Conservation (phyloP, 179 eudicot genomes). For the Monotropa hypopitys region DNA sequence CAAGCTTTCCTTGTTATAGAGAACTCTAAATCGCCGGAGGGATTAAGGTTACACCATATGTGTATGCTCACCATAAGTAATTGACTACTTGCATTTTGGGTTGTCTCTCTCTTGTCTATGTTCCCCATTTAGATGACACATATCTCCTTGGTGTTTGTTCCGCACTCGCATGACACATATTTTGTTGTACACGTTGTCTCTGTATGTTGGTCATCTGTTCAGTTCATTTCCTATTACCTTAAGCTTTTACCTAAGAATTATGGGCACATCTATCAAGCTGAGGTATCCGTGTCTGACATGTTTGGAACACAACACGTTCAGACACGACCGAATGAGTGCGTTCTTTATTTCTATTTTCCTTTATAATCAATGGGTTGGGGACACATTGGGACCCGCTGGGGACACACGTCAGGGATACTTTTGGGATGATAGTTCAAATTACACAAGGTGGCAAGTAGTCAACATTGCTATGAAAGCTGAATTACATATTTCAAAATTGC, state of each 20-base stretch:
- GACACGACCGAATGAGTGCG: not conserved
- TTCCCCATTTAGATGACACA: not conserved
- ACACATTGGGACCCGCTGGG: not conserved
- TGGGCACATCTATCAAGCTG: not conserved
- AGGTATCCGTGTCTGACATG: not conserved
- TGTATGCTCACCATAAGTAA: not conserved
- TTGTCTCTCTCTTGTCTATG: not conserved
- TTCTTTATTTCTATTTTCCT: not conserved
- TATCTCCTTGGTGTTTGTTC: not conserved
- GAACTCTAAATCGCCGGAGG: not conserved
- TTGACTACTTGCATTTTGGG: not conserved
- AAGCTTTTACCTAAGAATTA: not conserved
- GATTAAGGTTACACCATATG: not conserved
- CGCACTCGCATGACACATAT: not conserved
- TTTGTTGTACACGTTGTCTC: not conserved
- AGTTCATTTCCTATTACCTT: not conserved
- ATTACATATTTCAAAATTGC: not conserved
- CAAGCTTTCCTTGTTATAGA: not conserved
- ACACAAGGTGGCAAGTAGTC: not conserved
- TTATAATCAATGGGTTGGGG: not conserved
- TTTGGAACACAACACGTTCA: not conserved
- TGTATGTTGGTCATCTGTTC: not conserved
- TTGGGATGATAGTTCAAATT: not conserved
- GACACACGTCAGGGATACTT: too few relatives aligned
- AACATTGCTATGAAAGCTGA: not conserved